Evolutionary conservation across 768 basidiomycete genomes (phyloP).

Genomic region (Artomyces pyxidatus): DNA sequence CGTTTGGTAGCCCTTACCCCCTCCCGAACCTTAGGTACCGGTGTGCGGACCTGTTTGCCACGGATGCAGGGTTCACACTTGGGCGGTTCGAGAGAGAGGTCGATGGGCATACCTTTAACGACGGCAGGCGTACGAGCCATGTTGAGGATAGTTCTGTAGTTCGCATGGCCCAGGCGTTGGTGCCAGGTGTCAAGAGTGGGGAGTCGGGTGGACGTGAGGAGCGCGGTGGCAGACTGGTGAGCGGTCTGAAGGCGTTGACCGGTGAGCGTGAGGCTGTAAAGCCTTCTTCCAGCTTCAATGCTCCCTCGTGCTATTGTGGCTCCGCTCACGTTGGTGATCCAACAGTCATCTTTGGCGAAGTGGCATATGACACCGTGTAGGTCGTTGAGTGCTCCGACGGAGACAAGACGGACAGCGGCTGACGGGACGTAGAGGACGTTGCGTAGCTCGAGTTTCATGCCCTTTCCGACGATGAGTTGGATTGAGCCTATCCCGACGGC

Average conservation of each 20-base stretch:
- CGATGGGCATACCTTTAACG: background rate
- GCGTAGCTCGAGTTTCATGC: background rate
- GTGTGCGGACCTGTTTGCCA: background rate
- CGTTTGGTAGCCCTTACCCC: background rate
- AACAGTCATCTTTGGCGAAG: no score
- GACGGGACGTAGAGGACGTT: conserved; percentile 17
- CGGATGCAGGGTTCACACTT: background rate
- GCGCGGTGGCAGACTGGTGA: background rate
- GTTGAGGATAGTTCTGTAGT: background rate
- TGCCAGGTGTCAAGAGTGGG: background rate
- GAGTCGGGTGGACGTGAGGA: background rate
- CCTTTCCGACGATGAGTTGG: conserved; percentile 12
- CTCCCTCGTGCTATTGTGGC: no score
- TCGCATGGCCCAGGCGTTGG: background rate
- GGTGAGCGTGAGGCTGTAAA: no score
- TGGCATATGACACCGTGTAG: no score
- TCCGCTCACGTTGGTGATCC: no score
- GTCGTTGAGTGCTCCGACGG: no score
- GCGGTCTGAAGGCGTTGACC: no score
- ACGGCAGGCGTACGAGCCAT: background rate
- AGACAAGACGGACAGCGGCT: conserved; percentile 12
- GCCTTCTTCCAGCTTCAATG: no score
- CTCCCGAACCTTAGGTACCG: background rate
- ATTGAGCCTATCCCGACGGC: conserved; percentile 22
- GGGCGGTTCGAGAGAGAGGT: background rate